Evolutionary conservation across 73 alveolate species (phyloP), one percentile per base, ranked within the genome.

Genomic region (Loxodes magnus): DNA sequence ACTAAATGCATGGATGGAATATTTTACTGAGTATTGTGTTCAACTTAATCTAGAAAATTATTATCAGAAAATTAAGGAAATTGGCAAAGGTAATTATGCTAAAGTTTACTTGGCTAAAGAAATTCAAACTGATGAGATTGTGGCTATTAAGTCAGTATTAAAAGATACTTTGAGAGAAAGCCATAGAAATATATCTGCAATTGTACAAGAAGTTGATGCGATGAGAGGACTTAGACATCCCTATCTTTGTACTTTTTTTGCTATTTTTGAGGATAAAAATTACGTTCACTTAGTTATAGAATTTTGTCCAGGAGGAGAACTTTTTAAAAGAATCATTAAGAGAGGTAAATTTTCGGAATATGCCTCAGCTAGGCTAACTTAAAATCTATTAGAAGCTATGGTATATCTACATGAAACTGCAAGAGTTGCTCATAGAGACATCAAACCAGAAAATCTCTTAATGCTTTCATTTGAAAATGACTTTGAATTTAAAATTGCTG

Each of bases 361-460:
- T 19, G 35, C 23, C 4, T 20, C 51, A 10, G 42, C 42, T 19
- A 48, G 51, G 43, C 19, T 58, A 6, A 39, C 63, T 2, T 39
- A 2, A 33, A 58, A 58, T 17, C 7, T 84, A 16, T 38, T 75
- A 35, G 65, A 83, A 9, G 81, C 87, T 10, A 59, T 84, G 6
- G 82, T 64, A 43, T 84, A 84, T 71, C 29, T 79, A 31, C 96
- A 84, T 58, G 29, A 55, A 16, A 76, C 57, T n/a, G n/a, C n/a
- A 27, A 66, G 68, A 44, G 77, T 84, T 14, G 53, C 79, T 51
- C 96, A 84, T 52, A 51, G 96, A 50, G 96, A 84, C 64, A 59
- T 84, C 31, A 84, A 84, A 54, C 94, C 93, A 12, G 96, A 84
- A 56, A 84, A 84, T 54, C 54, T 84, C 30, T 55, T 84, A 38